Percentiles rank a stretch among this genome's conserved stretches.
Evolutionary conservation across 2,329 filamentous ascomycete species (phyloP).

Genomic region (Pseudogymnoascus sp.): DNA sequence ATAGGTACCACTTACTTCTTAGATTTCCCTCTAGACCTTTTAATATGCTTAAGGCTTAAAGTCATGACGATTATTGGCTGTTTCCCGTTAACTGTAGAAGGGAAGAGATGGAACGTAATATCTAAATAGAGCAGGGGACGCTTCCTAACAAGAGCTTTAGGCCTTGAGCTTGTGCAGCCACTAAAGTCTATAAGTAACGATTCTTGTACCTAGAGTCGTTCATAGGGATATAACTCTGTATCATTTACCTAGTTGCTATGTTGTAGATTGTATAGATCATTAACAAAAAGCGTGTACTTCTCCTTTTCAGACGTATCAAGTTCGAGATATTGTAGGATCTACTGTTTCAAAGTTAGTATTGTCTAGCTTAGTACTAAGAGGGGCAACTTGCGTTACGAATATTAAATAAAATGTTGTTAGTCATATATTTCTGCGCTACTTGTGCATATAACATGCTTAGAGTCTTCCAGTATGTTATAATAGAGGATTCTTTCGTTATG

Average conservation of each 20-base stretch:
- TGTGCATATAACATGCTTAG: constrained; percentile 19
- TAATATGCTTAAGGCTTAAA: constrained; percentile 23
- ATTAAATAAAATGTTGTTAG: constrained; percentile 17
- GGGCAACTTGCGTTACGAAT: constrained; percentile 16
- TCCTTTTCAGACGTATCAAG: constrained; percentile 21
- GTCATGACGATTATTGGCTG: constrained; percentile 17
- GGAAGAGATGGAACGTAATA: constrained; percentile 24
- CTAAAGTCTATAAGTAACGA: constrained; percentile 18
- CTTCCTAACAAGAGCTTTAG: constrained; percentile 20
- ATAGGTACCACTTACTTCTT: constrained; percentile 15
- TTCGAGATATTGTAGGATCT: constrained; percentile 14
- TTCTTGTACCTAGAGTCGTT: constrained; percentile 21
- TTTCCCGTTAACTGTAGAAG: constrained; percentile 13
- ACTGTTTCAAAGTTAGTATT: constrained; percentile 16
- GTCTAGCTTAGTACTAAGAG: not conserved
- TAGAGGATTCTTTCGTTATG: constrained; percentile 19
- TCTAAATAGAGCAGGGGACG: constrained; percentile 20
- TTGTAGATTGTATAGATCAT: constrained; percentile 21
- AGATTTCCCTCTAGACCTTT: constrained; percentile 19
- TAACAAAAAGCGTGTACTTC: constrained; percentile 19
- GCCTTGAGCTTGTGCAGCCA: constrained; percentile 20
- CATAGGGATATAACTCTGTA: constrained; percentile 20
- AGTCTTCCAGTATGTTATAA: constrained; percentile 18
- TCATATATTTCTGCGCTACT: constrained; percentile 14
- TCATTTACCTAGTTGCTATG: constrained; percentile 20